Base-by-base conservation (phyloP, 805 yeast species). In the Candida piceae region DNA sequence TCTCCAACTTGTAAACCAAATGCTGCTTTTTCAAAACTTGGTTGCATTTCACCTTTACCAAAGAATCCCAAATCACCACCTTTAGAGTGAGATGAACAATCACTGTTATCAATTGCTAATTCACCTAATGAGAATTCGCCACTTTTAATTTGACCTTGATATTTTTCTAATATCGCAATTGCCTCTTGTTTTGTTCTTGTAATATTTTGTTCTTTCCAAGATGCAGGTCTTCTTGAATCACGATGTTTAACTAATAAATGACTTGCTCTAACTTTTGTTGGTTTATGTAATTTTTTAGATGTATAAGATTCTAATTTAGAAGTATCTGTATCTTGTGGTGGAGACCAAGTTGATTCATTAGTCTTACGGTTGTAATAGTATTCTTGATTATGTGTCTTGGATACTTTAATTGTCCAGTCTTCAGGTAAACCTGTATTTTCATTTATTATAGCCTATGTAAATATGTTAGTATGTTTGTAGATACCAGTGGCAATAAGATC, bases 61-160 rank as follows among this genome's bases (percentile, higher is more conserved):
- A 93, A 93, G 54, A 65, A 78, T 0, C 98, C 97, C 50, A 93
- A 69, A 58, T 93, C 98, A 31, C 98, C 98, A 16, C 88, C 87
- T 53, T 84, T 79, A 32, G 82, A 67, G 52, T 84, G 94, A 9
- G 94, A 82, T 13, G 84, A 75, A 60, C 97, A 88, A 57, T 90
- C 98, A 44, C 94, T 81, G 57, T 86, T 93, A 2, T 87, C 78
- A 25, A 67, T 57, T 0, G 97, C 97, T 41, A 93, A 63, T 30
- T 84, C 82, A 22, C 74, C 74, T 30, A 93, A 72, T 7, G 78
- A 69, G 11, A 71, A 64, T 35, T 78, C 82, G 20, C 94, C 95
- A 23, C 70, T 66, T 46, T 73, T 62, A 48, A 83, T 78, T 46
- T 72, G 65, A 5, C 71, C 67, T 55, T 80, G 76, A 53, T 74